Conservation (phyloP, 768 basidiomycete species). For the Tylopilus sp. region DNA sequence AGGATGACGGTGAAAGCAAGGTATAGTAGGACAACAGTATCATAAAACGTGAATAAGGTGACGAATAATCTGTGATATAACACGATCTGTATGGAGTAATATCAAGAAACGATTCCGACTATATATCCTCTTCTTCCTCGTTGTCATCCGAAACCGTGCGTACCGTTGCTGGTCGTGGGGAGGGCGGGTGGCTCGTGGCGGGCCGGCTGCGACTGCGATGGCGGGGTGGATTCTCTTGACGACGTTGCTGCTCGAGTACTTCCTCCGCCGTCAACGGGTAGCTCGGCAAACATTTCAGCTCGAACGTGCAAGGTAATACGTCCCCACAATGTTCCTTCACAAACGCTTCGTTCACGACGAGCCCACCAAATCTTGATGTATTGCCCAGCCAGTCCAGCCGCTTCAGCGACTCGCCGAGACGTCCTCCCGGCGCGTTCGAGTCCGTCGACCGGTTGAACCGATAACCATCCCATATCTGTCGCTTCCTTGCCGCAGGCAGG, state of each 20-base stretch:
- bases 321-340: slow-evolving; percentile 46
- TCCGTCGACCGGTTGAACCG: slow-evolving; percentile 63
- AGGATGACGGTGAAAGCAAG: too few species aligned
- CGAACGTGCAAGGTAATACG: slow-evolving; percentile 55
- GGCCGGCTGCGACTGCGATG: slow-evolving; percentile 23
- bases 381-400: slow-evolving; percentile 64
- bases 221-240: slow-evolving; percentile 24
- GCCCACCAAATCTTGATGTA: slow-evolving; percentile 61
- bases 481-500: slow-evolving; percentile 36
- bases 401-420: slow-evolving; percentile 58
- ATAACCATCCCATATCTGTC: slow-evolving; percentile 51
- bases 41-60: slow-evolving; percentile 20
- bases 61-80: slow-evolving; percentile 24
- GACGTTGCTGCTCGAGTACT: slow-evolving; percentile 42
- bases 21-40: background rate
- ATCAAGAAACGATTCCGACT: background rate
- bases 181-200: slow-evolving; percentile 14
- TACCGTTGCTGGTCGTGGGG: slow-evolving; percentile 14
- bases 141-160: slow-evolving; percentile 12
- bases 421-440: slow-evolving; percentile 65
- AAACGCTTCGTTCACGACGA: slow-evolving; percentile 42
- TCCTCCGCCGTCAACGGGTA: slow-evolving; percentile 51
- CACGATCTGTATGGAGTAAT: background rate
- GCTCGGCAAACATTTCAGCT: slow-evolving; percentile 47
- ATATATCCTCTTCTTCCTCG: slow-evolving; percentile 12